Evolutionary conservation across 192 early-diverging fungal species (phyloP).

Genomic region (Coemansia sp.): DNA sequence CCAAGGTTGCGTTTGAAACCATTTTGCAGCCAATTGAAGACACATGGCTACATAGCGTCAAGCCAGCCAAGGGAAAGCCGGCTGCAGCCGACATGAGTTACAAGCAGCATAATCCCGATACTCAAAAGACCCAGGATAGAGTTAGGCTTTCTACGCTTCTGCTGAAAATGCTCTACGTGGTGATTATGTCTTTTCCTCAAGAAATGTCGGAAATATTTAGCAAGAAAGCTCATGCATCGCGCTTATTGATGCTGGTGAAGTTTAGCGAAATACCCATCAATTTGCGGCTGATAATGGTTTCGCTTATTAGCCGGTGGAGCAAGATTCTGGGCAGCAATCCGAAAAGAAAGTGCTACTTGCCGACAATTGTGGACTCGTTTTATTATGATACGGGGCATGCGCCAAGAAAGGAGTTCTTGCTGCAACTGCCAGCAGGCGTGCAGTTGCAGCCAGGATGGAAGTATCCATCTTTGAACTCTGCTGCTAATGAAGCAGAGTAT

Average conservation of each 20-base stretch:
- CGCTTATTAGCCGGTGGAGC: slow-evolving; percentile 28
- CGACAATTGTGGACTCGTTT: slow-evolving; percentile 24
- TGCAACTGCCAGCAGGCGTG: slow-evolving; percentile 2
- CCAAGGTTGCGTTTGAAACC: slow-evolving; percentile 6
- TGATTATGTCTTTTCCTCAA: slow-evolving; percentile 25
- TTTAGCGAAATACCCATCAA: slow-evolving; percentile 10
- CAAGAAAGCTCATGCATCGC: slow-evolving; percentile 3
- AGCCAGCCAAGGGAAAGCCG: slow-evolving; percentile 2
- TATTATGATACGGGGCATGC: slow-evolving; percentile 4
- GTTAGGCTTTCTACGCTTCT: background rate
- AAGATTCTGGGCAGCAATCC: background rate
- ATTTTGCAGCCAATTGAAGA: slow-evolving; percentile 15
- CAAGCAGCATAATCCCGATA: slow-evolving; percentile 1
- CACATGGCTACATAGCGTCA: slow-evolving; percentile 11
- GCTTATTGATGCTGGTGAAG: slow-evolving; percentile 8
- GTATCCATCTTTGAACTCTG: slow-evolving; percentile 11
- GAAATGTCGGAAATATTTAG: slow-evolving; percentile 10
- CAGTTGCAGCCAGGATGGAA: slow-evolving; percentile 14
- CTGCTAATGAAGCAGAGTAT: background rate
- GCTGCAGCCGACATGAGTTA: background rate
- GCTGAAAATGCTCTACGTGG: slow-evolving; percentile 17
- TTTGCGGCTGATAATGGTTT: slow-evolving; percentile 18
- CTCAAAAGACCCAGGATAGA: slow-evolving; percentile 7
- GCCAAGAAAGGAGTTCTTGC: slow-evolving; percentile 14
- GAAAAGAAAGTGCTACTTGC: slow-evolving; percentile 7